These are phyloP conservation scores for Diaporthe ampelina DNA, from an alignment of 2,329 filamentous ascomycete species.

Conservation along the genomic window DNA sequence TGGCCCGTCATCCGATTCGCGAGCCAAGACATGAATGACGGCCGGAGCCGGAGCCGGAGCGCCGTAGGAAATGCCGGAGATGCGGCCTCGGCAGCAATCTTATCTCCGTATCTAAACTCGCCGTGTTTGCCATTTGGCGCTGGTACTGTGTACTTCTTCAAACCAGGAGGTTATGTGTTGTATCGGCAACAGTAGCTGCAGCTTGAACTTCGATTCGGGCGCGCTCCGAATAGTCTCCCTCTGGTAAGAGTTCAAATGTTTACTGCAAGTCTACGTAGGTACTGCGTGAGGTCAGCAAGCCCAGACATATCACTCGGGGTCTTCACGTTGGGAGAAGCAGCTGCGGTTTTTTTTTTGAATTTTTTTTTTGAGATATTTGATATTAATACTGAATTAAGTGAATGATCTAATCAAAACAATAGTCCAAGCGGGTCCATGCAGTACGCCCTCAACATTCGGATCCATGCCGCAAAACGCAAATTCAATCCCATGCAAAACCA, in stretches of 20 bases:
- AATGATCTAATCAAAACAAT: not conserved
- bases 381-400: not conserved
- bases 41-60: not conserved
- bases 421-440: not conserved
- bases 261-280: no score
- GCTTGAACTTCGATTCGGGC: no score
- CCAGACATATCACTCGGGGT: not conserved
- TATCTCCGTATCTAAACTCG: not conserved
- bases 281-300: no score
- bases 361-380: no score
- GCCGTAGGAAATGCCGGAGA: conserved; percentile 2
- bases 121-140: no score
- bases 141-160: no score
- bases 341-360: no score
- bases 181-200: no score
- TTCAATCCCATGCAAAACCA: conserved; percentile 5
- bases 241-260: no score
- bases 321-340: not conserved
- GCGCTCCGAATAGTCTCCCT: no score
- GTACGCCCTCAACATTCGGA: not conserved
- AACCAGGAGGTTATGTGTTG: no score
- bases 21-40: not conserved
- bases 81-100: conserved; percentile 3
- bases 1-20: not conserved
- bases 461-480: conserved; percentile 7